Conservation (phyloP, 2,329 filamentous ascomycete species). For the Stemphylium vesicarium region DNA sequence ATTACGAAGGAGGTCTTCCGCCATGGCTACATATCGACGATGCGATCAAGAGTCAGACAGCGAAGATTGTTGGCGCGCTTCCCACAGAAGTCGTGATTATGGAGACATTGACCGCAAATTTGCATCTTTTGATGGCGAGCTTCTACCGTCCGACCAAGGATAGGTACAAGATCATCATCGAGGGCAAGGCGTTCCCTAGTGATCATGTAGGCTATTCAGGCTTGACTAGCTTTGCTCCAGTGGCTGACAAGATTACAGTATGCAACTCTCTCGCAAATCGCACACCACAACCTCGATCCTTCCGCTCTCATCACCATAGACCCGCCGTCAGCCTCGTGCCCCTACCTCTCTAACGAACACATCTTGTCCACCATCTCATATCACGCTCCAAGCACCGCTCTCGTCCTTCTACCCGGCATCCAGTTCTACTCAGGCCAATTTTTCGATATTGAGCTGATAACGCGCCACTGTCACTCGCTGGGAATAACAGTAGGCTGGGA, state of each 20-base stretch:
- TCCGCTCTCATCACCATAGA: constrained; percentile 77
- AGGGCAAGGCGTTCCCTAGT: constrained; percentile 88
- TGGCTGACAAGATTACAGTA: constrained; percentile 60
- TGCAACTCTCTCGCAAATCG: constrained; percentile 81
- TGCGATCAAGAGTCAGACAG: constrained; percentile 71
- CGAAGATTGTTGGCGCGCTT: constrained; percentile 75
- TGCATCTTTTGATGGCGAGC: constrained; percentile 82
- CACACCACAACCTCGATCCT: constrained; percentile 69
- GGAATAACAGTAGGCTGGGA: constrained; percentile 85
- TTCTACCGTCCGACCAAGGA: constrained; percentile 75
- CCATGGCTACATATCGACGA: constrained; percentile 83
- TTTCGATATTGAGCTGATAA: constrained; percentile 83
- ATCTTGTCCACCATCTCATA: constrained; percentile 76
- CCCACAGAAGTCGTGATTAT: constrained; percentile 81
- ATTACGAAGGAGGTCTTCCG: constrained; percentile 70
- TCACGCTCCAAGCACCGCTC: constrained; percentile 73
- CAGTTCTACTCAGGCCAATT: constrained; percentile 93
- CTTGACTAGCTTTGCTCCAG: background rate
- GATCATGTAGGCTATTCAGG: constrained; percentile 66
- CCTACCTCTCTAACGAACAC: constrained; percentile 72
- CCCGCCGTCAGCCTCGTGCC: constrained; percentile 57
- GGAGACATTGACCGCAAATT: constrained; percentile 82
- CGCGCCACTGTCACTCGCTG: constrained; percentile 72
- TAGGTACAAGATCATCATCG: constrained; percentile 81
- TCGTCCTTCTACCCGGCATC: constrained; percentile 83